Base-by-base conservation (phyloP, 23 red algal genomes). In the Agarophyton chilense region DNA sequence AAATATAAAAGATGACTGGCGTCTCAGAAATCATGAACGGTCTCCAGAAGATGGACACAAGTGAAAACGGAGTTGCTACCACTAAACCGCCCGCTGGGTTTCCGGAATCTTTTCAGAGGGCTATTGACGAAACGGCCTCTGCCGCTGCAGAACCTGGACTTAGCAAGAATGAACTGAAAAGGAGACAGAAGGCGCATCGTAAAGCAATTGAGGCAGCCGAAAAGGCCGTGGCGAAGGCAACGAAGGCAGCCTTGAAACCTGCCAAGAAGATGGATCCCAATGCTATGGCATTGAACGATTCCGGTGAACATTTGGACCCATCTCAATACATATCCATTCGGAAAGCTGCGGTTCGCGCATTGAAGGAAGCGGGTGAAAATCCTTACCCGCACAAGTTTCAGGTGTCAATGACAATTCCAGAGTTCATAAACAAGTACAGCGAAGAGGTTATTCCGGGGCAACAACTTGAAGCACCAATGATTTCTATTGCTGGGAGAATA, bases 361-460 rank as follows among this genome's bases (percentile, higher is more conserved):
- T 82, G 18, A 86, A 83, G 34, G 79, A 77, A 4, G 47, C 38
- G 12, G 96, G 96, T 17, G 0, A 43, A 2, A 90, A 93, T 77
- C 79, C 93, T 14, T 98, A 98, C 67, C 96, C 96, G 25, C 96
- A 98, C 63, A 98, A 98, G 72, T 98, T 95, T 72, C 49, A 84
- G 18, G 85, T 88, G n/a, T 82, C 81, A 52, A 81, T 72, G 82
- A 93, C 82, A 11, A 79, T 98, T 46, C 92, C 96, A 9, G 68
- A 75, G 46, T 94, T 95, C 77, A 86, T 95, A 46, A n/a, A 57
- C 16, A 81, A 95, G 52, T 98, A 88, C 36, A 62, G 57, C 17
- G 42, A 47, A 19, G 46, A 45, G 33, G 14, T 95, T 65, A 77
- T 71, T 22, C 67, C 65, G 10, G 96, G 96, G 24, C 86, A 87